phyloP scores from a whole-genome alignment of 2,329 filamentous ascomycete genomes.

The Purpureocillium lavendulum region DNA sequence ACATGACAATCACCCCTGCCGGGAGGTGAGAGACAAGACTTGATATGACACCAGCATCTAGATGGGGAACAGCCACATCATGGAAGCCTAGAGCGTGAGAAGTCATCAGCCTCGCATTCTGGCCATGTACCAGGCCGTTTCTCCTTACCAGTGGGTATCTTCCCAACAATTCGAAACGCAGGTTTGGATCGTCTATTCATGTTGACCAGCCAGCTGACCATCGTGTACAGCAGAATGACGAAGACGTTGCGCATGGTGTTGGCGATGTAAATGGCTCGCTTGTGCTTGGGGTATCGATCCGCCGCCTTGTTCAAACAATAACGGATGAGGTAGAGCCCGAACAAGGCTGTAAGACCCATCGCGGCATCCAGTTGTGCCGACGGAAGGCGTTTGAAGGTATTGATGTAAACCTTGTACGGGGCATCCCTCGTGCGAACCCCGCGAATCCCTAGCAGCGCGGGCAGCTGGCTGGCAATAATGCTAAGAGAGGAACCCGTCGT shows the following conservation, averaged over 20 bases:
- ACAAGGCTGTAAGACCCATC: slow-evolving; percentile 76
- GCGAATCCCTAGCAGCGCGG: slow-evolving; percentile 70
- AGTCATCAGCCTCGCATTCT: background rate
- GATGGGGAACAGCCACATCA: slow-evolving; percentile 62
- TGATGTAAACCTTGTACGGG: slow-evolving; percentile 77
- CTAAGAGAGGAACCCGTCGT: slow-evolving; percentile 94
- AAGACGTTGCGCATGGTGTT: slow-evolving; percentile 86
- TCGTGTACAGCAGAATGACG: slow-evolving; percentile 83
- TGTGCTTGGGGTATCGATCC: slow-evolving; percentile 58
- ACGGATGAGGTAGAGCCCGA: slow-evolving; percentile 70
- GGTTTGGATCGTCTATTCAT: slow-evolving; percentile 54
- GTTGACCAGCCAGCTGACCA: slow-evolving; percentile 84
- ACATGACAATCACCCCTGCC: slow-evolving; percentile 81
- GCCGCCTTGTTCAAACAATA: slow-evolving; percentile 55
- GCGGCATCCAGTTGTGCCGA: slow-evolving; percentile 68
- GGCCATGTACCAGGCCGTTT: background rate
- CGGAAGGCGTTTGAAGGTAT: slow-evolving; percentile 66
- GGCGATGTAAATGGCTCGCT: slow-evolving; percentile 81
- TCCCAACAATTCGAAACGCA: slow-evolving; percentile 64
- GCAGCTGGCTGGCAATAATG: slow-evolving; percentile 78
- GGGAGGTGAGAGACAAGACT: slow-evolving; percentile 68
- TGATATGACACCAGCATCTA: slow-evolving; percentile 59
- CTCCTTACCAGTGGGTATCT: slow-evolving; percentile 59
- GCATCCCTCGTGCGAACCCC: slow-evolving; percentile 66
- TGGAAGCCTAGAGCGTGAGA: slow-evolving; percentile 53